phyloP scores from a whole-genome alignment of 163 green algal species.

The Chlorella variabilis region DNA sequence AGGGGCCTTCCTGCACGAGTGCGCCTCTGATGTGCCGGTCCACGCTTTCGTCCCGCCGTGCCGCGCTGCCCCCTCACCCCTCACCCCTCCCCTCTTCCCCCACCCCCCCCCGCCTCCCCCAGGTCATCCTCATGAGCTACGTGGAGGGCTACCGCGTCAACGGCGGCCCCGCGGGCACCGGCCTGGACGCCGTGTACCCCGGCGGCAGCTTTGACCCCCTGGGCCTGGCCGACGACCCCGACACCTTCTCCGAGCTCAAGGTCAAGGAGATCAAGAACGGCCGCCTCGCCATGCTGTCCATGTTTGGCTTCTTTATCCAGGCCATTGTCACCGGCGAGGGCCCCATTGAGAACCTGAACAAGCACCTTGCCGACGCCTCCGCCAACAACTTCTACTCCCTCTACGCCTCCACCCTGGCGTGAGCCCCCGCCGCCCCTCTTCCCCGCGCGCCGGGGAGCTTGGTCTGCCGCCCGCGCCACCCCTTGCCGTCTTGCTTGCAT shows the following conservation, averaged over 20 bases:
- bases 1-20: neutral
- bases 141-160: constrained; percentile 79
- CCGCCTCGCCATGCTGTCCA: constrained; percentile 86
- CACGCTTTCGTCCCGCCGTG: neutral
- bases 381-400: constrained; percentile 25
- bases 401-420: constrained; percentile 28
- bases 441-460: no score
- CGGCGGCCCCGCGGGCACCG: constrained; percentile 63
- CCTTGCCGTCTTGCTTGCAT: neutral
- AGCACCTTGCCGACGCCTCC: constrained; percentile 48
- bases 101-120: neutral
- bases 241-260: constrained; percentile 88
- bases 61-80: neutral
- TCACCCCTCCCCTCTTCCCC: constrained; percentile 38
- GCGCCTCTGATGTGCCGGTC: neutral
- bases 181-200: constrained; percentile 79
- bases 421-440: neutral
- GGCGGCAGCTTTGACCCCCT: constrained; percentile 90
- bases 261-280: constrained; percentile 94
- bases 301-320: constrained; percentile 89
- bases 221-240: constrained; percentile 90
- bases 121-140: constrained; percentile 82
- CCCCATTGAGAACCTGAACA: constrained; percentile 60
- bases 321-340: constrained; percentile 88
- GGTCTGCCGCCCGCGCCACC: no score